Conservation (phyloP, 2,329 filamentous ascomycete genomes). For the Fusarium dlaminii region DNA sequence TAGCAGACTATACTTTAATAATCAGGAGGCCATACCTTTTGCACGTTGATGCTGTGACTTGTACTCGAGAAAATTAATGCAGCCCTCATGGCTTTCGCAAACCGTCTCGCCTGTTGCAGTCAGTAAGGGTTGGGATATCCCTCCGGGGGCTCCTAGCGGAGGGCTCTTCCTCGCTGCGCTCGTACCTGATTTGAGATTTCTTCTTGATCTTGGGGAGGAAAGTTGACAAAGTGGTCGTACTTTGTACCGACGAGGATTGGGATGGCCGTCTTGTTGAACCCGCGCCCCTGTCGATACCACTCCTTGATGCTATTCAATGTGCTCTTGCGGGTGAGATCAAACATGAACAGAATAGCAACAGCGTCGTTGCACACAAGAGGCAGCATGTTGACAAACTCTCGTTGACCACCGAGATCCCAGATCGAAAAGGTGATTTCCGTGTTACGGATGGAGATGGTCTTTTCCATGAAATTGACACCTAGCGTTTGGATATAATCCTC, state of each 20-base stretch:
- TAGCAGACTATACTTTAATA: background rate
- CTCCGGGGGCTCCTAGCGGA: background rate
- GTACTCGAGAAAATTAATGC: slow-evolving; percentile 98
- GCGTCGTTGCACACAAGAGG: slow-evolving; percentile 99
- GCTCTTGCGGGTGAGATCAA: slow-evolving; percentile 96
- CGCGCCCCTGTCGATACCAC: slow-evolving; percentile 96
- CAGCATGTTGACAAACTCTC: slow-evolving; percentile 99
- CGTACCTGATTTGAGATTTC: slow-evolving; percentile 94
- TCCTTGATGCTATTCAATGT: slow-evolving; percentile 99
- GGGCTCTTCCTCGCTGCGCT: background rate
- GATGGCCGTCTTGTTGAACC: slow-evolving; percentile 99
- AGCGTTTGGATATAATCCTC: slow-evolving; percentile 99
- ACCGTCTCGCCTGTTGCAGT: slow-evolving; percentile 80
- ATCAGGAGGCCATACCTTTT: slow-evolving; percentile 72
- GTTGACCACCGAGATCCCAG: slow-evolving; percentile 97
- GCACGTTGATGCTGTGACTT: slow-evolving; percentile 98
- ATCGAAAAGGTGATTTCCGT: slow-evolving; percentile 99
- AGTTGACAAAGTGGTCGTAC: slow-evolving; percentile 99
- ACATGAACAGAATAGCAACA: slow-evolving; percentile 99
- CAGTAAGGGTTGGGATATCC: background rate
- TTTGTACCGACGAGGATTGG: slow-evolving; percentile 97
- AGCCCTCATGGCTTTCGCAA: slow-evolving; percentile 98
- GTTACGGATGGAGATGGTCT: slow-evolving; percentile 98
- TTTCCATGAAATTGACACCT: slow-evolving; percentile 99
- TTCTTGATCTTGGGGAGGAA: slow-evolving; percentile 95